A percentile compares a stretch with the other conserved stretches of the same genome.
phyloP scores from a whole-genome alignment of 805 yeast species.

The Pichia occidentalis region DNA sequence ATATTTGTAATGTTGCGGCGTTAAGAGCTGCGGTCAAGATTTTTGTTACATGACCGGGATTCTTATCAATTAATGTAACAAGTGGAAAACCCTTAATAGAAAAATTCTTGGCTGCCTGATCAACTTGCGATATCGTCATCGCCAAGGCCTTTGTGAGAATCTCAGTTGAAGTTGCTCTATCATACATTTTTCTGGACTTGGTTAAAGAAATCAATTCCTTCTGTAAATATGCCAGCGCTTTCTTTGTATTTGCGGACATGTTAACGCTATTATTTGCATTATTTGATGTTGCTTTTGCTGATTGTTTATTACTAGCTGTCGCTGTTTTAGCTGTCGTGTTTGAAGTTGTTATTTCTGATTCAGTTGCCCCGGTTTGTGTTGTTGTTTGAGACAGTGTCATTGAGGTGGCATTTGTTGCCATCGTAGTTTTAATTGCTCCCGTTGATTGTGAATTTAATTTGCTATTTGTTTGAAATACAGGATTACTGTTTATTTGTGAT shows the following conservation, averaged over 20 bases:
- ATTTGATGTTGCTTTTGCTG: slow-evolving; percentile 8
- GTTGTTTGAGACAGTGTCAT: neutral
- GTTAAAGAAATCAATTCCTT: slow-evolving; percentile 78
- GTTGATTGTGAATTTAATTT: too few species aligned
- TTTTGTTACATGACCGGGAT: slow-evolving; percentile 73
- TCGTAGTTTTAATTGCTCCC: slow-evolving; percentile 20
- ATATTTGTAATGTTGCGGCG: slow-evolving; percentile 61
- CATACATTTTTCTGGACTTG: slow-evolving; percentile 68
- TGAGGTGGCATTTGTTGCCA: slow-evolving; percentile 18
- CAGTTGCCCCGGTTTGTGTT: slow-evolving; percentile 2
- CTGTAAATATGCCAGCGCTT: slow-evolving; percentile 76
- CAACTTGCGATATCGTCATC: slow-evolving; percentile 85
- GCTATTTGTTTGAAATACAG: too few species aligned
- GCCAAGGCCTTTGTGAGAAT: slow-evolving; percentile 87
- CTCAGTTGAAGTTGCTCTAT: slow-evolving; percentile 76
- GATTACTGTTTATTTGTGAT: too few species aligned
- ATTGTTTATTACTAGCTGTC: slow-evolving; percentile 6
- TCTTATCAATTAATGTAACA: slow-evolving; percentile 69
- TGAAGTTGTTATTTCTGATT: neutral
- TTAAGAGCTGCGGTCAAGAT: slow-evolving; percentile 76
- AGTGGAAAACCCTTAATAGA: slow-evolving; percentile 76
- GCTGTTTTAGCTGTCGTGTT: slow-evolving; percentile 13
- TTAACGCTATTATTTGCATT: neutral
- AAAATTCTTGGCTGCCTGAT: slow-evolving; percentile 79
- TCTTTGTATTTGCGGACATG: slow-evolving; percentile 40